Base-by-base conservation (phyloP, 495 filamentous ascomycete species). In the Poronia punctata region DNA sequence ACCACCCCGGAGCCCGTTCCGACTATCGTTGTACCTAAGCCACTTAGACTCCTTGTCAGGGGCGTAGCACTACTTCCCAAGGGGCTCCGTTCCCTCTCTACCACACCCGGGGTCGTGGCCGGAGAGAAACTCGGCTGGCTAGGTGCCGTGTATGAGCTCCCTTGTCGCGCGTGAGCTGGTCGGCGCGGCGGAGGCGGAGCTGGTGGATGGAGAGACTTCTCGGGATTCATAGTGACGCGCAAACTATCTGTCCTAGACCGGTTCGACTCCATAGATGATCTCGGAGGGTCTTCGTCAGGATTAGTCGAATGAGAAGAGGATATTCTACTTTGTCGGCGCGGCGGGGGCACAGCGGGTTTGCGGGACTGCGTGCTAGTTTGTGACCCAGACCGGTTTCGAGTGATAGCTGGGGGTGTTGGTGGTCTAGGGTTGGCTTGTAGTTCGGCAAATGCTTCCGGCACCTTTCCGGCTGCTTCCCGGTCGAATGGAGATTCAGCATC, bases 261-360 rank as follows among this genome's bases (percentile, higher is more conserved):
- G 5, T 38, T 61, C 7, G 67, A 70, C 14, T 72, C 69, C 7
- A 66, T 21, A 0, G 69, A 72, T 7, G 66, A 64, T 11, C 67
- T 60, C 3, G 57, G 49, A 10, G 59, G 52, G 11, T 57, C 48
- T n/a, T 68, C 66, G 14, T 56, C 42, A 5, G 55, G 11, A 42
- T 62, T 28, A 31, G 48, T 52, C 4, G 54, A 11, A 27, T 45
- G 38, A 4, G 43, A 34, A 5, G 52, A 50, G 9, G 60, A 53
- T 4, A 50, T 43, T 44, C 49, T 64, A 43, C 58, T 65, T 25
- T 74, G 67, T 24, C 68, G 60, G 4, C 71, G 61, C 19, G 70
- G 66, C 3, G 74, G 72, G 6, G 71, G 69, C 7, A 72, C 71
- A 4, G 57, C 59, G 1, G 72, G 65, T 40, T 67, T 70, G 26